Base-by-base conservation (phyloP, 441 rosid species). In the Melianthus villosus region DNA sequence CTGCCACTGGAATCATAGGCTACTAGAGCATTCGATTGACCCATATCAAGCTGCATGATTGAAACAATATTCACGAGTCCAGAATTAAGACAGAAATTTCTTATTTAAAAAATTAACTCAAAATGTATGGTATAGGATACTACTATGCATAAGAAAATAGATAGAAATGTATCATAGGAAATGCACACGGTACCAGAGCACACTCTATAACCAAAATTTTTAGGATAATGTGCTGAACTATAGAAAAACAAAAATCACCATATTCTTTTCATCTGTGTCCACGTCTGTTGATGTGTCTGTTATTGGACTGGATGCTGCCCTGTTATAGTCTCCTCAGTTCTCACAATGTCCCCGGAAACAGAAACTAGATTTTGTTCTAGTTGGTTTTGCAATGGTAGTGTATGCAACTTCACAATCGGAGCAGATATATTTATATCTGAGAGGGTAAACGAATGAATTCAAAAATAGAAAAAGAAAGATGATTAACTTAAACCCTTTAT, bases 1-100 rank as follows among this genome's bases (percentile, higher is more conserved):
- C 80, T 73, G 51, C 72, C 94, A 45, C 94, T 74, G 7, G 84
- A 79, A 65, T 82, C 94, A 12, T 78, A 82, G 36, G 64, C 78
- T 34, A 16, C 58, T 46, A 60, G 27, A 51, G 38, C 77, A 44
- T 43, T 42, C 13, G 53, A 27, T 38, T 53, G 78, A 38, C 69
- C 80, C 60, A 66, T 56, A 54, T 72, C 91, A 33, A 59, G 57
- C 94, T 83, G 76, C 73, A 61, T 11, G 46, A n/a, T 48, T 46
- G 40, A 48, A 46, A 12, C 43, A 46, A 45, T 34, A 47, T 17
- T 31, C 39, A 30, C 32, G 29, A 19, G 48, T 12, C 42, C 13
- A 31, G 34, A 35, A 51, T 16, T 20, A 20, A 2, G 39, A 38
- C 37, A n/a, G 39, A 12, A 19, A 16, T 22, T 25, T 48, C 12